Conservation (phyloP, 2,329 filamentous ascomycete genomes). For the Didymella segeticola region DNA sequence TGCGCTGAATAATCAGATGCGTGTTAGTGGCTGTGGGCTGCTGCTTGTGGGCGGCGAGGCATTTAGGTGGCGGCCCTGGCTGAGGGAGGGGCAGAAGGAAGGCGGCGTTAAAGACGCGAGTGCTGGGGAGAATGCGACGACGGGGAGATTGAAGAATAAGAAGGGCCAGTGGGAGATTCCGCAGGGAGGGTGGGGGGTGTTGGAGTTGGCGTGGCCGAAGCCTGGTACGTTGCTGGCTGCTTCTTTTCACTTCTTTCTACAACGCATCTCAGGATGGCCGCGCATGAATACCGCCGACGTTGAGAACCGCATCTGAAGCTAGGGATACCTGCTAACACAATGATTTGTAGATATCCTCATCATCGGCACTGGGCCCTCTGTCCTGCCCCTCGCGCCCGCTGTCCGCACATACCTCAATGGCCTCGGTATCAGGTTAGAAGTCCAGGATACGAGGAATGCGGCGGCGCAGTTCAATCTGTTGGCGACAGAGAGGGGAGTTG, state of each 20-base stretch:
- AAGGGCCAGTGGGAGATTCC: conserved; percentile 84
- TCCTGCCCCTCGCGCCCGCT: conserved; percentile 77
- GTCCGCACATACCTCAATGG: conserved; percentile 75
- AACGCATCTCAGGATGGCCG: no score
- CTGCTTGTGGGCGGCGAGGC: conserved; percentile 86
- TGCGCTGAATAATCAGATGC: conserved; percentile 80
- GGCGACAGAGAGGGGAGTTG: conserved; percentile 88
- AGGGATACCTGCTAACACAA: conserved; percentile 29
- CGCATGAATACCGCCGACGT: no score
- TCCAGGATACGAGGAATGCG: conserved; percentile 91
- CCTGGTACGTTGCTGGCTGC: conserved; percentile 73
- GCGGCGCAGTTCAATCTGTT: conserved; percentile 93
- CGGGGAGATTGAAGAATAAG: conserved; percentile 66
- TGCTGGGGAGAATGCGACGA: conserved; percentile 38
- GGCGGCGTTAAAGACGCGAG: conserved; percentile 34
- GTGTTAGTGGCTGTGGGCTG: conserved; percentile 72
- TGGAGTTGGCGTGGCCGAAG: conserved; percentile 84
- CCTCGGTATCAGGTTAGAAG: conserved; percentile 83
- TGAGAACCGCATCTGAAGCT: no score
- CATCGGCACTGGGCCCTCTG: conserved; percentile 80
- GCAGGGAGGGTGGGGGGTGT: conserved; percentile 73
- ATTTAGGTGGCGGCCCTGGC: conserved; percentile 88
- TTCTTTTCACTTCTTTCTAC: no score
- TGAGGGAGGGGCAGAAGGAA: conserved; percentile 47
- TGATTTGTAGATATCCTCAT: conserved; percentile 84